Evolutionary conservation across 352 stramenopile species (phyloP), one percentile per base, ranked within the genome.

Genomic region (Globisporangium iwayamae): DNA sequence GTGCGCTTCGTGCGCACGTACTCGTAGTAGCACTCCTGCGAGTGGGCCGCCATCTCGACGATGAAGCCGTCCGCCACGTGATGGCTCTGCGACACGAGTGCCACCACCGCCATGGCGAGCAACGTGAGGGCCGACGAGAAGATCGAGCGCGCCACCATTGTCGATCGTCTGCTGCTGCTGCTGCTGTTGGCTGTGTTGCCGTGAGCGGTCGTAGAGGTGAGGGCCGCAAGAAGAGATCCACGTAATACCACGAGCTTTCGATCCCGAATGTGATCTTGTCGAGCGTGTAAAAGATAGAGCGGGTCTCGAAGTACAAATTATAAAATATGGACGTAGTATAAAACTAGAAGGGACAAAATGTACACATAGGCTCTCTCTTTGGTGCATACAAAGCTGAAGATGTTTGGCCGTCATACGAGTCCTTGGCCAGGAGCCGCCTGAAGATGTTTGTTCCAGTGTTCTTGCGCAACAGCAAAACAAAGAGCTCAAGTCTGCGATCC

Each of bases 1-100:
- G 83, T 94, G 66, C 85, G 81, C 71, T 93, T 93, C 56, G 80
- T 90, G 63, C 83, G 83, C 61, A 94, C 84, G 60, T 94, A 92
- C 71, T 94, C 85, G 53, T 85, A 88, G 71, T 89, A 94, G 56
- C 85, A 94, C 69, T 92, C 79, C 65, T 89, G 74, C 54, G 74
- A 73, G 36, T 67, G 58, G 6, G 67, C 78, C 18, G 78, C 70
- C 39, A 93, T 66, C 55, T 81, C 70, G 10, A 91, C 65, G 22
- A 93, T 88, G 56, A 94, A 78, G 0, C 72, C 78, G 41, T 66
- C 60, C 39, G 47, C 60, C 13, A 46, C 30, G 39, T 20, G 34
- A 28, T 28, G 25, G n/a, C 20, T 62, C 2, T 59, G 52, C 7
- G 74, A 55, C 4, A 75, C 73, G 10, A 75, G 41, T 10, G 63